A percentile compares a stretch with the other conserved stretches of the same genome.
Conservation (phyloP, 352 stramenopile species). For the Globisporangium acanthophoron region DNA sequence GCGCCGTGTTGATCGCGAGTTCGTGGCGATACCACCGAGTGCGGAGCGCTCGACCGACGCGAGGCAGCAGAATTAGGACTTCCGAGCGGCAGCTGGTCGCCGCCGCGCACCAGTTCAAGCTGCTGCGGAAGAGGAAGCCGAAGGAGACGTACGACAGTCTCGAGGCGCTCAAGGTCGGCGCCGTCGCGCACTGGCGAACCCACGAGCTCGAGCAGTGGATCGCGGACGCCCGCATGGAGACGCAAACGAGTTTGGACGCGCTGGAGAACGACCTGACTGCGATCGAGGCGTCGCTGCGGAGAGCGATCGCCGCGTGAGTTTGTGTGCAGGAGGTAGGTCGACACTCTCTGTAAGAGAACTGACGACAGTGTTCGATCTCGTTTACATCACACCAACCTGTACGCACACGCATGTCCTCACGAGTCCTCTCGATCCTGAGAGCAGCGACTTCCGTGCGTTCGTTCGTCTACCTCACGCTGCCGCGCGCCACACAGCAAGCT, state of each 20-base stretch:
- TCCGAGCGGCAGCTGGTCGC: slow-evolving; percentile 11
- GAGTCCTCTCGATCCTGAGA: too few species aligned
- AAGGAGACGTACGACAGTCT: slow-evolving; percentile 16
- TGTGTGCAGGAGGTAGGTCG: too few species aligned
- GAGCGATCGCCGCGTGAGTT: background rate
- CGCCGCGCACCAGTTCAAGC: slow-evolving; percentile 25
- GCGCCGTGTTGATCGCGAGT: slow-evolving; percentile 27
- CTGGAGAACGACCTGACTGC: background rate
- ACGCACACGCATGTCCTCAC: too few species aligned
- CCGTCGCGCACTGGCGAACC: slow-evolving; percentile 6
- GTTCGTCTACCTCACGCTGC: background rate
- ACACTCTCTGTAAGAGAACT: too few species aligned
- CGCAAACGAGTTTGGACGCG: background rate
- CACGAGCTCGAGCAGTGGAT: slow-evolving; percentile 5
- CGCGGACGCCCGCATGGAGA: background rate
- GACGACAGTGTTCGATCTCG: too few species aligned
- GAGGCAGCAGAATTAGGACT: background rate
- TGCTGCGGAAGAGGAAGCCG: slow-evolving; percentile 21
- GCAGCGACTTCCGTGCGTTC: too few species aligned
- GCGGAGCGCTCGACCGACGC: background rate
- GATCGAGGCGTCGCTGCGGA: background rate
- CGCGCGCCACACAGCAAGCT: slow-evolving; percentile 13
- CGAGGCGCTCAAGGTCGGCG: slow-evolving; percentile 11
- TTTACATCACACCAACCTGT: too few species aligned
- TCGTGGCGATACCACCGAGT: slow-evolving; percentile 26